Conservation (phyloP, 2,329 filamentous ascomycete genomes). For the Venturia pyrina region DNA sequence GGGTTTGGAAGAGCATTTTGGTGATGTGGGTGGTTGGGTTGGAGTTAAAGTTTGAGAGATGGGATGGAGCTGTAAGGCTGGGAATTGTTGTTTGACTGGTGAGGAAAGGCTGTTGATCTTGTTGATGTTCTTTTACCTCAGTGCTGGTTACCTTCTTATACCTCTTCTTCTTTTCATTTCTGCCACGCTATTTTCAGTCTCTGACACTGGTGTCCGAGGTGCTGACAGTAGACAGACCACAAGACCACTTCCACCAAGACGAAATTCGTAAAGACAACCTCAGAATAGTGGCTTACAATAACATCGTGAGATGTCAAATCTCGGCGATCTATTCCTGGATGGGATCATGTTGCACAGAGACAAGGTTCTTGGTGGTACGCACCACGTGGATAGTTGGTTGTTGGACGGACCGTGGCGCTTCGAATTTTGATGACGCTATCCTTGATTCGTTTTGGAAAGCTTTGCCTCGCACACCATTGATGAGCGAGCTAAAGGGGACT, state of each 20-base stretch:
- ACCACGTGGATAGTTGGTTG: not conserved
- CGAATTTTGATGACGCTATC: not conserved
- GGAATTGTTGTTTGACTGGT: not conserved
- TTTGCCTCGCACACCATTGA: not conserved
- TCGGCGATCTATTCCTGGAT: not conserved
- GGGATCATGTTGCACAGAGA: not conserved
- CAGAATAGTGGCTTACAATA: conserved; percentile 4
- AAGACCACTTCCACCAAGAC: not conserved
- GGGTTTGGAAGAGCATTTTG: conserved; percentile 8
- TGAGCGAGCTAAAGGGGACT: not conserved
- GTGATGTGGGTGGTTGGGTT: not conserved
- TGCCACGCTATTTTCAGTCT: not conserved
- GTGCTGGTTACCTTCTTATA: not conserved
- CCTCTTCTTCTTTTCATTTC: not conserved
- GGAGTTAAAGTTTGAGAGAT: not conserved
- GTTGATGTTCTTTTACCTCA: not conserved
- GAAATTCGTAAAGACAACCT: not conserved
- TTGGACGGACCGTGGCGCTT: not conserved
- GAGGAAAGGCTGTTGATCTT: not conserved
- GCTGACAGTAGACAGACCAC: not conserved
- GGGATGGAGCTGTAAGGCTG: not conserved
- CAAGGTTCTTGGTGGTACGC: not conserved
- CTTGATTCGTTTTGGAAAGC: not conserved
- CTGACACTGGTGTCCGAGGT: not conserved
- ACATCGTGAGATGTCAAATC: not conserved